These are phyloP conservation scores for Hanseniaspora sp. DNA, from an alignment of 1,139 yeast genomes.

Conservation along the genomic window DNA sequence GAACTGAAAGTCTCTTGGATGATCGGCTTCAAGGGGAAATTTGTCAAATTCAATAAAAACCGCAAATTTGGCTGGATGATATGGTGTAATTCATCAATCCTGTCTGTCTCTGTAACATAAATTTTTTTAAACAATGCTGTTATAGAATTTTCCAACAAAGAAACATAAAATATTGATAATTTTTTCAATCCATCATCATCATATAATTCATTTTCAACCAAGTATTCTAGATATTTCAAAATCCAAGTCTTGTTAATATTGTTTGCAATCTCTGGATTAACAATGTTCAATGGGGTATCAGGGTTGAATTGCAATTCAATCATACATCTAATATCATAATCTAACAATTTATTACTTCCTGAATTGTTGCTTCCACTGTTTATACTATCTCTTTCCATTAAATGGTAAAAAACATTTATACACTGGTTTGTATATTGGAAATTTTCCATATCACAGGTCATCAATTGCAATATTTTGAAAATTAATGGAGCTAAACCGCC, in stretches of 20 bases:
- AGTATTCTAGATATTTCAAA: slow-evolving; percentile 33
- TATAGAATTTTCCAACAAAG: slow-evolving; percentile 44
- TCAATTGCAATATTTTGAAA: slow-evolving; percentile 25
- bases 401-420: slow-evolving; percentile 20
- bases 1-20: slow-evolving; percentile 59
- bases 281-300: slow-evolving; percentile 17
- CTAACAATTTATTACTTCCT: slow-evolving; percentile 25
- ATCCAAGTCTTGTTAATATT: slow-evolving; percentile 29
- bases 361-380: not conserved
- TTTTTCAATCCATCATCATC: slow-evolving; percentile 36
- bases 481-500: slow-evolving; percentile 31
- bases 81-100: slow-evolving; percentile 6
- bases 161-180: slow-evolving; percentile 42
- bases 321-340: slow-evolving; percentile 28
- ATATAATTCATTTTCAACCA: slow-evolving; percentile 33
- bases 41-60: slow-evolving; percentile 47
- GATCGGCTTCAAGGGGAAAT: slow-evolving; percentile 50
- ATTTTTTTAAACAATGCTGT: slow-evolving; percentile 30
- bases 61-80: slow-evolving; percentile 36
- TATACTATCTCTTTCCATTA: slow-evolving; percentile 7
- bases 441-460: slow-evolving; percentile 24
- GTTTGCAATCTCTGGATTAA: slow-evolving; percentile 15
- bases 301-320: slow-evolving; percentile 30
- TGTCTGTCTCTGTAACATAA: slow-evolving; percentile 17
- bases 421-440: slow-evolving; percentile 25